A percentile compares a stretch with the other conserved stretches of the same genome.
These are phyloP conservation scores for Geotrichum histeridarum DNA, from an alignment of 1,139 yeast genomes.

Conservation along the genomic window DNA sequence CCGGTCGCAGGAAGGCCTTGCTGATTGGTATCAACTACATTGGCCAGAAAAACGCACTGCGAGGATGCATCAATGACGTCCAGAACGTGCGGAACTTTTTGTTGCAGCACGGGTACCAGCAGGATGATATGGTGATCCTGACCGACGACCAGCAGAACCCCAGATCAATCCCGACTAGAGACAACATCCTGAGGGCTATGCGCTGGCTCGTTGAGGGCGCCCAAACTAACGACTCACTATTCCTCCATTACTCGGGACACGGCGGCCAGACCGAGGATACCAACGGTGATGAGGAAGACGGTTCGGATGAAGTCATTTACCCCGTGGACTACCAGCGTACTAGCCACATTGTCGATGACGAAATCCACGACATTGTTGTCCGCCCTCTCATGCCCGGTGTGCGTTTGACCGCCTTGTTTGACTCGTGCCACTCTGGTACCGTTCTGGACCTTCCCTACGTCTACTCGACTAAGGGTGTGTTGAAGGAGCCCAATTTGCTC, in stretches of 20 bases:
- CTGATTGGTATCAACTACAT: conserved; percentile 82
- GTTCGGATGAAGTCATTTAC: conserved; percentile 82
- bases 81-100: conserved; percentile 38
- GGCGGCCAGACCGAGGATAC: conserved; percentile 79
- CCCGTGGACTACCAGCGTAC: conserved; percentile 77
- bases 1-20: conserved; percentile 74
- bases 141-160: conserved; percentile 68
- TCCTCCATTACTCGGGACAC: conserved; percentile 90
- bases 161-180: conserved; percentile 67
- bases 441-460: conserved; percentile 83
- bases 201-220: conserved; percentile 85
- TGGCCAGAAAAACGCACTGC: conserved; percentile 62
- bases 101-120: conserved; percentile 57
- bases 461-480: conserved; percentile 84
- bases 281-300: conserved; percentile 90
- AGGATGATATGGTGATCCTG: conserved; percentile 77
- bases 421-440: conserved; percentile 92
- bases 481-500: conserved; percentile 83
- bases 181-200: conserved; percentile 80
- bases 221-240: conserved; percentile 57
- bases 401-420: conserved; percentile 80
- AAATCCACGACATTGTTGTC: conserved; percentile 78
- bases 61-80: conserved; percentile 76
- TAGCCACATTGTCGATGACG: conserved; percentile 79
- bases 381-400: conserved; percentile 74